Evolutionary conservation across 345 rosid genomes (phyloP).

Genomic region (Ailanthus altissimus): DNA sequence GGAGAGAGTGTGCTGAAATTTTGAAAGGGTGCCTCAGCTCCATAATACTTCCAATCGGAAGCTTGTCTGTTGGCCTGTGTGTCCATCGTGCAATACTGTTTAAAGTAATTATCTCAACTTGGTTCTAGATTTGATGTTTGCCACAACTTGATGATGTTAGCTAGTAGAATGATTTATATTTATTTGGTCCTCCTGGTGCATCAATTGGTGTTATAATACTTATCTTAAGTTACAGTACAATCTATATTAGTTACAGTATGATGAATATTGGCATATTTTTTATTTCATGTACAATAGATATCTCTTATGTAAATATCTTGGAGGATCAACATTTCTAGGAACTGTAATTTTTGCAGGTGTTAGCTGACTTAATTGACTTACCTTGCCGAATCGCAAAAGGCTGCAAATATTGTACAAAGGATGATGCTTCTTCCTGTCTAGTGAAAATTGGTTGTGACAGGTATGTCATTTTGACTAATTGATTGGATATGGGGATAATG

Average conservation of each 20-base stretch:
- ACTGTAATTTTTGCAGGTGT: slow-evolving; percentile 33
- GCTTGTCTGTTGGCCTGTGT: slow-evolving; percentile 48
- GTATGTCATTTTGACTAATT: slow-evolving; percentile 25
- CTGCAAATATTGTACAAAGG: slow-evolving; percentile 49
- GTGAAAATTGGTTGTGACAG: slow-evolving; percentile 48
- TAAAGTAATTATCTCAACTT: slow-evolving; percentile 33
- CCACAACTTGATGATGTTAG: neutral
- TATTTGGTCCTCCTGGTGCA: neutral
- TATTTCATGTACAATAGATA: neutral
- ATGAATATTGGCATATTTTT: neutral
- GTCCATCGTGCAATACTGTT: slow-evolving; percentile 50
- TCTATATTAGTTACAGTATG: neutral
- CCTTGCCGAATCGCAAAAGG: slow-evolving; percentile 63
- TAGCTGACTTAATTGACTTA: slow-evolving; percentile 48
- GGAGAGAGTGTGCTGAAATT: slow-evolving; percentile 44
- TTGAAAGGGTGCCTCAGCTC: slow-evolving; percentile 45
- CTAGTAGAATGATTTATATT: neutral
- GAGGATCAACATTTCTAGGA: slow-evolving; percentile 1
- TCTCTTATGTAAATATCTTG: neutral
- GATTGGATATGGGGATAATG: neutral
- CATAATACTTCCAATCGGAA: slow-evolving; percentile 51
- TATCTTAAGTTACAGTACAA: neutral
- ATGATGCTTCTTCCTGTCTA: slow-evolving; percentile 56
- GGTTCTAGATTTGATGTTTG: neutral
- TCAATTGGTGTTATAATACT: neutral